Percentiles rank a stretch among this genome's conserved stretches.
Conservation (phyloP, 805 yeast genomes). For the Yarrowia hollandica region DNA sequence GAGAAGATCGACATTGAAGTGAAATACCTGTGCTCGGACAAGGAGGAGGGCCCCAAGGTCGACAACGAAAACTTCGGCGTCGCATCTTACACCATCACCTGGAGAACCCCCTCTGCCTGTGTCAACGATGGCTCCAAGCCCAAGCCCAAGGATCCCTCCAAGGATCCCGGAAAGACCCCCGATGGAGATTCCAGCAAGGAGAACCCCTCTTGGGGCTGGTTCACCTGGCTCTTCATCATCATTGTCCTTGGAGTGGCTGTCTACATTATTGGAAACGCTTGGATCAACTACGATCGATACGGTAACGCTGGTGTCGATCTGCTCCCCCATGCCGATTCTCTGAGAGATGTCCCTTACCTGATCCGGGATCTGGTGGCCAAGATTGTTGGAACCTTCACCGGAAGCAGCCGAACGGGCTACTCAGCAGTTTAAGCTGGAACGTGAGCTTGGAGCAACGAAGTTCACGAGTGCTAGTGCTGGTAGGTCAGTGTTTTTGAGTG, state of each 20-base stretch:
- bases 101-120: conserved; percentile 17
- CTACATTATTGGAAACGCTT: conserved; percentile 71
- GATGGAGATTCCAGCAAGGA: conserved; percentile 40
- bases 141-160: neutral
- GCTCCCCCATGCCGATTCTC: conserved; percentile 45
- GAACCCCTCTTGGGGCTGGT: conserved; percentile 70
- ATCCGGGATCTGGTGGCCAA: conserved; percentile 72
- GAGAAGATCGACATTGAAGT: neutral
- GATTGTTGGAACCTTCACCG: conserved; percentile 66
- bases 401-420: conserved; percentile 78
- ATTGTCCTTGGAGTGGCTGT: conserved; percentile 67
- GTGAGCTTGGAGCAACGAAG: no score
- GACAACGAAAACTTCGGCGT: neutral
- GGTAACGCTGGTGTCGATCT: conserved; percentile 63
- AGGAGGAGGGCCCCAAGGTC: conserved; percentile 19
- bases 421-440: conserved; percentile 82
- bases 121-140: conserved; percentile 1
- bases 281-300: conserved; percentile 72
- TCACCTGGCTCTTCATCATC: conserved; percentile 80
- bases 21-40: neutral
- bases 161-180: conserved; percentile 31
- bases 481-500: no score
- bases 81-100: neutral
- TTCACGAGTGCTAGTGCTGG: no score
- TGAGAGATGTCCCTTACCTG: conserved; percentile 72